Evolutionary conservation across 306 rosid species (phyloP).

Genomic region (Rosa lucieae): DNA sequence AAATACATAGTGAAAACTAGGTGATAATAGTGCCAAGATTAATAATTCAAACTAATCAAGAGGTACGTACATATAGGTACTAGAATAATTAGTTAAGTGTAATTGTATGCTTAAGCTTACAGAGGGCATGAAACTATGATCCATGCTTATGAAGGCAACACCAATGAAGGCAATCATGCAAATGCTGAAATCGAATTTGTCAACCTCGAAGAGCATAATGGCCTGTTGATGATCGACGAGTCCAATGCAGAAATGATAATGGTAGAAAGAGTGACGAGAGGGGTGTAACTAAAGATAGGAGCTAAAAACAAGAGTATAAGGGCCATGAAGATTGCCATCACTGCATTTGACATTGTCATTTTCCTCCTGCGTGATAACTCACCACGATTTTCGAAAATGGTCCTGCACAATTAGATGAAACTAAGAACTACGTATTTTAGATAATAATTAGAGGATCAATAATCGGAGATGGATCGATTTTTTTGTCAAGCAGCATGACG

Average conservation of each 20-base stretch:
- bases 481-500: too few species aligned
- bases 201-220: constrained; percentile 32
- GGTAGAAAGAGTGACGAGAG: constrained; percentile 73
- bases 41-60: too few species aligned
- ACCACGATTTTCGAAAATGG: constrained; percentile 97
- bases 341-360: constrained; percentile 57
- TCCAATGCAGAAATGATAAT: constrained; percentile 80
- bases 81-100: too few species aligned
- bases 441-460: too few species aligned
- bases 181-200: constrained; percentile 63
- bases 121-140: constrained; percentile 26
- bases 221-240: constrained; percentile 28
- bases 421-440: neutral
- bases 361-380: constrained; percentile 76
- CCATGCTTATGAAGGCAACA: constrained; percentile 62
- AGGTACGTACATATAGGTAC: too few species aligned
- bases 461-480: too few species aligned
- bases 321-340: constrained; percentile 39
- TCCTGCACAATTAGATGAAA: constrained; percentile 33
- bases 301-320: constrained; percentile 41
- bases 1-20: too few species aligned
- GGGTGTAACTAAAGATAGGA: constrained; percentile 64
- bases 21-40: too few species aligned
- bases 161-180: constrained; percentile 63
- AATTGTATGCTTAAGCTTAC: too few species aligned